These are phyloP conservation scores for Pulveroboletus sp. DNA, from an alignment of 768 basidiomycete genomes.

Conservation along the genomic window DNA sequence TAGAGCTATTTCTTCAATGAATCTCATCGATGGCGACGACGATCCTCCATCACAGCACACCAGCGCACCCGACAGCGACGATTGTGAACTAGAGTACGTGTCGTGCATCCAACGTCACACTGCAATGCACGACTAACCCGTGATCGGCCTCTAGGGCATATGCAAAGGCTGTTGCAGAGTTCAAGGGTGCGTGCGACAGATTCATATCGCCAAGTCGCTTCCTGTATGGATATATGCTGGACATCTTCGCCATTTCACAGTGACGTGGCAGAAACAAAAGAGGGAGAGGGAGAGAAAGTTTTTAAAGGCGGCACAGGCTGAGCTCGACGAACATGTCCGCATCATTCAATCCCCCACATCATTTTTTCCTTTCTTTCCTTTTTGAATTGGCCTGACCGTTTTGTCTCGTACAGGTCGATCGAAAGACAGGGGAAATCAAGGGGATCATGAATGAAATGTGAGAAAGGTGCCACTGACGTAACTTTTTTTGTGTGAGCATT, in stretches of 20 bases:
- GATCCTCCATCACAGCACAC: conserved; percentile 15
- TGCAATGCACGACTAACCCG: not conserved
- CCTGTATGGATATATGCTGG: not conserved
- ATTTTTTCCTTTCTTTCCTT: not conserved
- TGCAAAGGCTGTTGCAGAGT: conserved; percentile 29
- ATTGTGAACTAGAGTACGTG: conserved; percentile 25
- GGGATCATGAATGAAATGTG: conserved; percentile 23
- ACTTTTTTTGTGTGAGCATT: not conserved
- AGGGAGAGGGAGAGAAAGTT: conserved; percentile 22
- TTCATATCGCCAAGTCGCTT: not conserved
- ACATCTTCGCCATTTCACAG: conserved; percentile 1
- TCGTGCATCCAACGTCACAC: not conserved
- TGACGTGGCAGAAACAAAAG: conserved; percentile 32
- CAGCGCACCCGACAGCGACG: conserved; percentile 21
- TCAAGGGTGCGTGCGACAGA: conserved; percentile 22
- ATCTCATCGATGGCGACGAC: conserved; percentile 11
- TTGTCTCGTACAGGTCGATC: conserved; percentile 14
- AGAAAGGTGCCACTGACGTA: conserved; percentile 10
- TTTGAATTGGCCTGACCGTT: not conserved
- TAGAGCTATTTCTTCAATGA: conserved; percentile 8
- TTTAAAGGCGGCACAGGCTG: conserved; percentile 17
- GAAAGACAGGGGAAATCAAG: conserved; percentile 17
- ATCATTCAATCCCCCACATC: not conserved
- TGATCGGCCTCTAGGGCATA: conserved; percentile 16
- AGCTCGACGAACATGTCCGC: conserved; percentile 26